Base-by-base conservation (phyloP, 257 asterid genomes). In the Nicotiana paniculata region DNA sequence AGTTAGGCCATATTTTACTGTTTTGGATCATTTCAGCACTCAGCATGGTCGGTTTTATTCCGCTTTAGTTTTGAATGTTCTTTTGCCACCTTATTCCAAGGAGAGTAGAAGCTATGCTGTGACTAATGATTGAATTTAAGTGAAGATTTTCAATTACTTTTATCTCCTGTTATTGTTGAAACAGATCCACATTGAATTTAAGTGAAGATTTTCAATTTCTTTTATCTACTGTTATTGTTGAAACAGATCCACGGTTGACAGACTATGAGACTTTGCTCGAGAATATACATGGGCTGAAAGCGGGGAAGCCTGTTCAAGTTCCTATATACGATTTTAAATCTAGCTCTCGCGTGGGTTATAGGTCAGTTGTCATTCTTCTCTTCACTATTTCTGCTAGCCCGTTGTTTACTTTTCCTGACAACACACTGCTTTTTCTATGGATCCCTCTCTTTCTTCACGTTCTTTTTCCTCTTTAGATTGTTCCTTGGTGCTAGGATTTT, bases 211-310 rank as follows among this genome's bases (percentile, higher is more conserved):
- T 61, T 80, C 62, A 77, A 32, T 84, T 67, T 70, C 80, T 81
- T 74, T 83, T 63, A 46, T 85, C 80, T 62, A 16, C 80, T 82
- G 66, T 28, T 87, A 43, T 87, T 84, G 81, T 82, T 58, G 85
- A 79, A 83, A 88, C 95, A 96, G 99, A 96, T 88, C 99, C 99
- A 48, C 98, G 99, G 88, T 87, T 96, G 90, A 94, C 99, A 8
- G 99, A 96, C 89, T 96, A 96, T 90, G 99, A 90, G 90, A 92
- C 99, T 15, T 85, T 96, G 85, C 98, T 96, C 21, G 96, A 93
- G 88, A 96, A 94, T 88, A 91, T 96, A 81, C 90, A 84, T 69
- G 93, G 93, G 82, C 87, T 96, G 80, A 96, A 90, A 88, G 92
- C 86, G 61, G 98, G 97, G 83, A 91, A n/a, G 69, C 77, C 97